Evolutionary conservation across 139 green algal species (phyloP), one percentile per base, ranked within the genome.

Genomic region (Chlamydomonas eustigma): DNA sequence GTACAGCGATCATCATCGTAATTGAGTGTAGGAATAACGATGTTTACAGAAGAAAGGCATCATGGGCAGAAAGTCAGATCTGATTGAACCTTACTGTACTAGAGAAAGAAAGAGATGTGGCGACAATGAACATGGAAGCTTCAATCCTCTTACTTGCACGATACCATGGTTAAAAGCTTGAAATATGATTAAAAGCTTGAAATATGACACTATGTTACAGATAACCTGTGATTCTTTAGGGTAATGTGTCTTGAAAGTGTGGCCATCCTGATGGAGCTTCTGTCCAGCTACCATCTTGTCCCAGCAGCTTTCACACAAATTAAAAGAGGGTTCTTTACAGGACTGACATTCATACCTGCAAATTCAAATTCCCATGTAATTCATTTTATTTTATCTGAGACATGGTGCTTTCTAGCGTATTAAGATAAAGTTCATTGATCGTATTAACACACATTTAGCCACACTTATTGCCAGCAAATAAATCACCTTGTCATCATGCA

Each of bases 311-410:
- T 72, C 64, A 38, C 64, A 72, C 64, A 72, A 33, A 6, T 37
- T 72, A 6, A 72, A 72, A 18, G 44, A 58, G 44, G 44, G 44
- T 50, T 72, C 64, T 22, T 37, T 22, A 38, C 64, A 72, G 4
- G 33, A 25, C 24, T 72, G 12, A 6, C 64, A 72, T 3, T 72
- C 30, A 35, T 72, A 72, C 64, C 64, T 72, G 37, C 37, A 58
- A 58, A 58, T 12, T 18, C 12, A 18, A 58, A 18, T 58, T 18
- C 44, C 44, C 18, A 18, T 58, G 44, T 58, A 18, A 58, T 12
- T 58, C 12, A 18, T 18, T 58, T 58, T 18, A 58, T 58, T 58
- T 58, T 28, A 58, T 58, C 18, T 18, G 18, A 58, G 12, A 58
- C 44, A 28, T 58, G 12, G 44, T 58, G 44, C 18, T 58, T 12